Evolutionary conservation across 148 eudicot genomes (phyloP), one percentile per base, ranked within the genome.

Genomic region (Cornus controversa): DNA sequence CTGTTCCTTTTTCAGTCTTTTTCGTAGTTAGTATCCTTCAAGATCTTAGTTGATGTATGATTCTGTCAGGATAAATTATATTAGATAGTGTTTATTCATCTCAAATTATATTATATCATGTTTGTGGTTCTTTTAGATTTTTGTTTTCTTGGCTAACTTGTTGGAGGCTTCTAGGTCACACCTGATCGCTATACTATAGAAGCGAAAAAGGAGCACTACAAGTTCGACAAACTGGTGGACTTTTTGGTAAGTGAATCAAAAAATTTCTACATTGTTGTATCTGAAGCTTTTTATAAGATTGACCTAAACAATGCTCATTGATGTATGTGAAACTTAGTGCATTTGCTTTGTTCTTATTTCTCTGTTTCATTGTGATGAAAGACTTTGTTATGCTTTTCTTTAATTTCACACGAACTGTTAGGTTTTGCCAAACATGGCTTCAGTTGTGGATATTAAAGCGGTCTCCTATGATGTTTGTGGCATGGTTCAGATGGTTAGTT

Each of bases 401-500:
- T 29, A 69, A 28, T 70, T 79, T 66, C 42, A 40, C 11, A 53
- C 71, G 18, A 50, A 72, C 31, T 36, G 66, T 31, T 81, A 96
- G 99, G 98, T 96, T 79, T 82, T 96, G 72, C 99, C 99, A 79
- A 96, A 96, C 86, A 96, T 90, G 99, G 97, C 98, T 80, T 93
- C 95, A 23, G 86, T 96, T 62, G 87, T 84, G 70, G 97, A 96
- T 77, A 90, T 96, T 74, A 90, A 86, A 89, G 95, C 99, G 28
- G 86, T 92, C 50, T 87, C 91, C 69, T 96, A 96, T 78, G 97
- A 96, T 85, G 92, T 96, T 81, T 96, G 99, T 74, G 99, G 99
- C 36, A 72, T 80, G 26, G 95, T 90, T 68, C 89, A 80, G 76
- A 87, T 92, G 84, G 89, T 90, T 83, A 86, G 84, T 84, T 85